Evolutionary conservation across 2,329 filamentous ascomycete genomes (phyloP).

Genomic region (Epichloe scottii): DNA sequence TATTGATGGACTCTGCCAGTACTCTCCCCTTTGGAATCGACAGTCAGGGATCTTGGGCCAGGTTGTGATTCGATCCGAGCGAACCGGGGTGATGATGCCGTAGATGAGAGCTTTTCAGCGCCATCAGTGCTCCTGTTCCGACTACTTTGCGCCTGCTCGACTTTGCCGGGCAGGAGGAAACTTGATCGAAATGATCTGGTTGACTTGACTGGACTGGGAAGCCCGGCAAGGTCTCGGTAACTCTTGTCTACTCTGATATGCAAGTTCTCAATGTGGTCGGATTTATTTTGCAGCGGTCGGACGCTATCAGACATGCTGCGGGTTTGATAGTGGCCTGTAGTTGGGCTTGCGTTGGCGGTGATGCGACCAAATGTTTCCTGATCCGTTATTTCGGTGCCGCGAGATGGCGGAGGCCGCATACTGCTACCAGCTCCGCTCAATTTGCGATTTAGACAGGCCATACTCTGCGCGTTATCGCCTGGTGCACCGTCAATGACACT

Average conservation of each 20-base stretch:
- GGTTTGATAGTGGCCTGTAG: conserved; percentile 39
- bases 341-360: conserved; percentile 65
- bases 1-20: conserved; percentile 72
- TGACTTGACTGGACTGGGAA: conserved; percentile 53
- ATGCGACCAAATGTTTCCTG: conserved; percentile 56
- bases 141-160: conserved; percentile 33
- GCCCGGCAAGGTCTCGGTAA: conserved; percentile 38
- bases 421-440: conserved; percentile 30
- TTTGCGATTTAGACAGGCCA: conserved; percentile 19
- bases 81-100: conserved; percentile 60
- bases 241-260: conserved; percentile 48
- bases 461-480: conserved; percentile 45
- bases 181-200: conserved; percentile 65
- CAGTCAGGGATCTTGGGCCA: conserved; percentile 10
- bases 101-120: conserved; percentile 74
- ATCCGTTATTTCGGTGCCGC: conserved; percentile 72
- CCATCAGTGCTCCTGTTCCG: conserved; percentile 48
- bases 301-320: conserved; percentile 66
- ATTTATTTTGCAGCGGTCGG: conserved; percentile 53
- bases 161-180: conserved; percentile 52
- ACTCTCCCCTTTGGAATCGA: conserved; percentile 14
- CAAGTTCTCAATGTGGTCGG: conserved; percentile 24
- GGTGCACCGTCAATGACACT: conserved; percentile 29
- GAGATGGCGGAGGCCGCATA: conserved; percentile 51
- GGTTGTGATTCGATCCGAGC: conserved; percentile 29